Percentiles rank a stretch among this genome's conserved stretches.
These are phyloP conservation scores for Gossypium thurberi DNA, from an alignment of 345 rosid species.

Conservation along the genomic window DNA sequence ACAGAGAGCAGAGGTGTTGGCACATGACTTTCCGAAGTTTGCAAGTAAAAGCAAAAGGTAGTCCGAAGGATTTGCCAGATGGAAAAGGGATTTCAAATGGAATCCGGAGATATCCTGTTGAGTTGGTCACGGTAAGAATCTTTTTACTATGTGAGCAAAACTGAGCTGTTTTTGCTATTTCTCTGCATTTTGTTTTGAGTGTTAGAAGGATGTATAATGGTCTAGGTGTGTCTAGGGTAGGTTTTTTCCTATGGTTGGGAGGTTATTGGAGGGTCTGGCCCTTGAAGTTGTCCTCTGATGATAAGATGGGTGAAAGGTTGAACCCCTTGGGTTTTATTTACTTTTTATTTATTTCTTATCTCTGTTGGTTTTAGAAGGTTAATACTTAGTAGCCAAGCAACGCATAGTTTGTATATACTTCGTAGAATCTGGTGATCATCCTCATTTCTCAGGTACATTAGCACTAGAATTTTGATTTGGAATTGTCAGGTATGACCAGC, in stretches of 20 bases:
- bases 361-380: background rate
- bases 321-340: background rate
- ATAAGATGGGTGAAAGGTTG: background rate
- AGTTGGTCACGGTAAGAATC: slow-evolving; percentile 57
- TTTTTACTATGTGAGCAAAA: background rate
- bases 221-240: background rate
- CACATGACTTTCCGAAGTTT: slow-evolving; percentile 47
- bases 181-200: background rate
- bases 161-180: background rate
- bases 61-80: slow-evolving; percentile 30
- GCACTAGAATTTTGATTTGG: background rate
- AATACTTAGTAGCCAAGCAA: background rate
- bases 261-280: background rate
- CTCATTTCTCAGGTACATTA: background rate
- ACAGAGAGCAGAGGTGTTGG: background rate
- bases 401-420: background rate
- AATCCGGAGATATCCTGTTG: slow-evolving; percentile 53
- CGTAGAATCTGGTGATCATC: background rate
- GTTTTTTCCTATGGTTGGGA: background rate
- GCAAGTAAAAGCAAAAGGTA: slow-evolving; percentile 48
- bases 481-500: background rate
- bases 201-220: background rate
- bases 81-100: slow-evolving; percentile 34
- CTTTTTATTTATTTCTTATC: background rate
- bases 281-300: background rate